Base-by-base conservation (phyloP, 2,329 filamentous ascomycete genomes). In the Cryphonectria japonica region DNA sequence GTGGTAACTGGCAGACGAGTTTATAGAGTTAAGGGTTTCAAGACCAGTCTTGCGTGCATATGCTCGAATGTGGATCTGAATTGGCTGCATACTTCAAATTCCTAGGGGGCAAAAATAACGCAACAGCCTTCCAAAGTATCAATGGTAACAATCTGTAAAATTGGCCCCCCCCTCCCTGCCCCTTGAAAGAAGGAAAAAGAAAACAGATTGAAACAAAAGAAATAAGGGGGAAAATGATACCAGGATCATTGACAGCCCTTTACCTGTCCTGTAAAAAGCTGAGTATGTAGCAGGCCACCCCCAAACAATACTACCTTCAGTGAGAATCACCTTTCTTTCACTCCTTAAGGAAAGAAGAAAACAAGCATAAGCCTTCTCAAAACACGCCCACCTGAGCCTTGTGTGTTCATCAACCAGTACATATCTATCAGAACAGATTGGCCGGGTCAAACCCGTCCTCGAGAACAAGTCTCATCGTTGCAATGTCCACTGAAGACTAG, bases 341-440 rank as follows among this genome's bases (percentile, higher is more conserved):
- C 1, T 34, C 59, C 32, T 8, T 7, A 9, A 61, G 7, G 19
- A n/a, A 13, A 34, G 32, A 34, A 19, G 9, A 26, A 39, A 34
- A 19, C 8, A 26, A 39, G 32, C 16, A 32, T 13, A 61, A 39
- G 2, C 76, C 82, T 82, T 2, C 81, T 82, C 3, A 82, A 81
- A 19, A 81, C 66, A 6, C 78, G 78, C 0, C 81, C 82, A 6
- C 75, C 26, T 75, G 70, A 65, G 83, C 77, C 71, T 77, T 82
- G n/a, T 8, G 79, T 82, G 61, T 82, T 73, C 22, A 81, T 81
- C 34, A 75, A 77, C 77, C 81, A 84, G 75, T 78, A 81, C 72
- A 81, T 79, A 75, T 82, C 83, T 77, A 60, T 43, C 16, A 14
- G 26, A 9, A 22, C 16, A n/a, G 13, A 7, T 14, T 22, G 14